Base-by-base conservation (phyloP, 495 filamentous ascomycete species). In the Durotheca rogersii region DNA sequence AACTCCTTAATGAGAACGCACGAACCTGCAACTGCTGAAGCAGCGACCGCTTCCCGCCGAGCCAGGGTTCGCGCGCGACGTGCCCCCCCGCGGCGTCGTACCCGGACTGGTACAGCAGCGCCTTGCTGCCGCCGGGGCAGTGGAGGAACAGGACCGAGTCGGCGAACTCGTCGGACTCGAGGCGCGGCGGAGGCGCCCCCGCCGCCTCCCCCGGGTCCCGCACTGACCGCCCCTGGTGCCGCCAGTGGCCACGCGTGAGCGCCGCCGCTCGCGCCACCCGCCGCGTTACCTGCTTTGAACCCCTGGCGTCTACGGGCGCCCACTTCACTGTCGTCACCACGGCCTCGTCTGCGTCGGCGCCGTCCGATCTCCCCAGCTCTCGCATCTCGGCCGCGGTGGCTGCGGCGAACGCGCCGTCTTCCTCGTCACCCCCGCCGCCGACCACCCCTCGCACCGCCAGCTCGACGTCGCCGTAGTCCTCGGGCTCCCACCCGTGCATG, bases 11-110 rank as follows among this genome's bases (percentile, higher is more conserved):
- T n/a, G n/a, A n/a, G n/a, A n/a, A n/a, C n/a, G n/a, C n/a, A n/a
- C n/a, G n/a, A n/a, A 54, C 51, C 43, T 55, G 52, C 4, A 55
- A 39, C 33, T 55, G 52, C 16, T 45, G 23, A 7, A 55, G 19
- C 15, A 55, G 44, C 11, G 52, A 49, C 23, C 40, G 45, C 12
- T 43, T 55, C 9, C 39, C 52, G 11, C 52, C 49, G 12, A 55
- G 39, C 52, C 52, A 55, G 25, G 52, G 52, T 12, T 39, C 44
- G 25, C 45, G 32, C 14, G 45, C 27, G 20, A 55, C 39, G 35
- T 49, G 39, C 7, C 33, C 31, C n/a, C 45, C 52, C 7, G 25
- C 47, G 1, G 39, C 27, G 17, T 55, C 52, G 15, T 55, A 55
- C 33, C 44, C 27, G 30, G 51, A 53, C 17, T 53, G 51, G 21